Conservation (phyloP, 805 yeast species). For the Kregervanrija delftensis region DNA sequence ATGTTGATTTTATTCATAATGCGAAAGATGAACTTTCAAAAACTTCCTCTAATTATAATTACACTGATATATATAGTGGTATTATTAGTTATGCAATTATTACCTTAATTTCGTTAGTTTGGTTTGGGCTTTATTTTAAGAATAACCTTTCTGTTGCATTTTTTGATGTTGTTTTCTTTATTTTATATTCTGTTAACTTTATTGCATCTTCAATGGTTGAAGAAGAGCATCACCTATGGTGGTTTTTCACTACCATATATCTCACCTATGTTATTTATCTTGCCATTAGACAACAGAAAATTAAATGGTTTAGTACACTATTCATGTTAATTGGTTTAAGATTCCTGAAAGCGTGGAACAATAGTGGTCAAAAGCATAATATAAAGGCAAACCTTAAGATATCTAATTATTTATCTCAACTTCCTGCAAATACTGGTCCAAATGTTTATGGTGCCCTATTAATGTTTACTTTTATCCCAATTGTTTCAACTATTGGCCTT, state of each 20-base stretch:
- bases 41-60: conserved; percentile 69
- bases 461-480: conserved; percentile 12
- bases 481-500: conserved; percentile 6
- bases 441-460: conserved; percentile 13
- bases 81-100: conserved; percentile 27
- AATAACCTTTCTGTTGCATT: conserved; percentile 11
- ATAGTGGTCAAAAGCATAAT: conserved; percentile 78
- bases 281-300: conserved; percentile 8
- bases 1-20: conserved; percentile 30
- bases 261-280: conserved; percentile 11
- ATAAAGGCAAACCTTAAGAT: conserved; percentile 42
- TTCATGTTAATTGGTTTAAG: conserved; percentile 37
- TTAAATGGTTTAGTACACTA: conserved; percentile 10
- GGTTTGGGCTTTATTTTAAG: conserved; percentile 17
- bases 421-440: conserved; percentile 19
- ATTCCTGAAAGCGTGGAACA: conserved; percentile 74
- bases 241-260: conserved; percentile 54
- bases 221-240: conserved; percentile 96
- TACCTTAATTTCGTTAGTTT: conserved; percentile 22
- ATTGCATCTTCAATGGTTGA: conserved; percentile 90
- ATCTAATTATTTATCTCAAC: conserved; percentile 32
- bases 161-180: conserved; percentile 24
- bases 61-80: conserved; percentile 40
- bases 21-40: conserved; percentile 47
- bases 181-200: conserved; percentile 43